Evolutionary conservation across 1,139 yeast species (phyloP).

Genomic region (Blastobotrys apis): DNA sequence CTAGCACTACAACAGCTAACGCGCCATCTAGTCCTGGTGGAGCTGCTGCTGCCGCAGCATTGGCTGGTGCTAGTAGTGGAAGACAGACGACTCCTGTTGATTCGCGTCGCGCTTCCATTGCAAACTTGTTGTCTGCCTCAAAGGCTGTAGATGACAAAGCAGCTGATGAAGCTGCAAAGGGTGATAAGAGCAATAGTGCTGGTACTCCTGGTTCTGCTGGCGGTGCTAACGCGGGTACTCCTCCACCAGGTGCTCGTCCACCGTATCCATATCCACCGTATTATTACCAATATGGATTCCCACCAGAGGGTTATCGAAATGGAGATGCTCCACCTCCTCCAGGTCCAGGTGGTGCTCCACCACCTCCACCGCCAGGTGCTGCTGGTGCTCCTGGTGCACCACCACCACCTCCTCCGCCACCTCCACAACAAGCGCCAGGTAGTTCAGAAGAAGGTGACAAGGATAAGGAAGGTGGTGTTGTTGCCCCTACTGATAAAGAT

Average conservation of each 20-base stretch:
- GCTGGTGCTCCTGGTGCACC: not conserved
- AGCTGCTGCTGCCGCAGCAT: constrained; percentile 6
- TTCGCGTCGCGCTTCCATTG: constrained; percentile 20
- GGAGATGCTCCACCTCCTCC: constrained; percentile 6
- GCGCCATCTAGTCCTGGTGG: not conserved
- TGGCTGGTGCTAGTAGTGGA: constrained; percentile 1
- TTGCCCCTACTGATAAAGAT: not conserved
- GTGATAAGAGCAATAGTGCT: not conserved
- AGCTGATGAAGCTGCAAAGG: constrained; percentile 1
- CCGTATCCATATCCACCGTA: constrained; percentile 1
- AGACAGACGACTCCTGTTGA: constrained; percentile 2
- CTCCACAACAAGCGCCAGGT: constrained; percentile 2
- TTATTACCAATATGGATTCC: not conserved
- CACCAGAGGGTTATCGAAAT: not conserved
- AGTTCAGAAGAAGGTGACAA: constrained; percentile 1
- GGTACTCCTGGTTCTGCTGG: not conserved
- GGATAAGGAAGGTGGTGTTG: constrained; percentile 3
- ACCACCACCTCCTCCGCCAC: constrained; percentile 3
- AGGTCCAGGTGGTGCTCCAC: constrained; percentile 1
- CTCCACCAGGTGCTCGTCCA: constrained; percentile 2
- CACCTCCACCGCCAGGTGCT: constrained; percentile 4
- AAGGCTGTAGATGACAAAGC: constrained; percentile 15
- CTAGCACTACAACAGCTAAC: not conserved
- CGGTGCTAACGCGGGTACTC: not conserved
- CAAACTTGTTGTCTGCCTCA: constrained; percentile 20